Conservation (phyloP, 371 early-diverging fungal species). For the Basidiobolus meristosporus region DNA sequence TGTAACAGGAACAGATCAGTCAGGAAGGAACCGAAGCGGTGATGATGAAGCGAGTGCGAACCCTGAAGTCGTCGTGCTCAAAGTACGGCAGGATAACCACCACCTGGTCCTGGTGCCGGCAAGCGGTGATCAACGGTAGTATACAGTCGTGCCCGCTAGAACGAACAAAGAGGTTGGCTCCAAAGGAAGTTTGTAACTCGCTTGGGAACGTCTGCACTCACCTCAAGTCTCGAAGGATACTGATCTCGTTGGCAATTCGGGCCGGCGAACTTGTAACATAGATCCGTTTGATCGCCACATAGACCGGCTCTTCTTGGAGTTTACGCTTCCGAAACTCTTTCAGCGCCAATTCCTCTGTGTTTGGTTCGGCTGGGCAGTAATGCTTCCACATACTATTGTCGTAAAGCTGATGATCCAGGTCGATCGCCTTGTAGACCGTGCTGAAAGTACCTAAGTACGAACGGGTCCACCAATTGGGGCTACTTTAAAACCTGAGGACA, state of each 20-base stretch:
- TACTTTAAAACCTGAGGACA: neutral
- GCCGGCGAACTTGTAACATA: slow-evolving; percentile 70
- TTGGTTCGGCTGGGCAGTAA: slow-evolving; percentile 1
- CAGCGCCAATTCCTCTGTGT: neutral
- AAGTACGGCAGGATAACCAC: slow-evolving; percentile 80
- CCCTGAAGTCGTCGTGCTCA: slow-evolving; percentile 69
- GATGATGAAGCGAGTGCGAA: slow-evolving; percentile 10
- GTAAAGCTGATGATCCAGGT: slow-evolving; percentile 39
- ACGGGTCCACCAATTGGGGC: neutral
- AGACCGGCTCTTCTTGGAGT: slow-evolving; percentile 4
- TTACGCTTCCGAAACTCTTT: slow-evolving; percentile 1
- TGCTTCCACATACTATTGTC: slow-evolving; percentile 43
- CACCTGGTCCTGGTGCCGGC: slow-evolving; percentile 72
- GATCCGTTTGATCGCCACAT: slow-evolving; percentile 85
- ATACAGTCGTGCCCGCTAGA: slow-evolving; percentile 21
- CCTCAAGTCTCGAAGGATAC: slow-evolving; percentile 54
- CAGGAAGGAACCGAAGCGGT: neutral
- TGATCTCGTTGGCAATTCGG: slow-evolving; percentile 80
- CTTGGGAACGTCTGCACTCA: slow-evolving; percentile 5
- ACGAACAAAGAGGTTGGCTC: neutral
- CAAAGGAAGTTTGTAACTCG: neutral
- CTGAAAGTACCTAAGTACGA: slow-evolving; percentile 70
- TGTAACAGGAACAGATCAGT: slow-evolving; percentile 4
- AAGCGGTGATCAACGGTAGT: slow-evolving; percentile 63
- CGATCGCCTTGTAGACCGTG: slow-evolving; percentile 88